These are phyloP conservation scores for Penicillium brasilianum DNA, from an alignment of 2,329 filamentous ascomycete species.

Conservation along the genomic window DNA sequence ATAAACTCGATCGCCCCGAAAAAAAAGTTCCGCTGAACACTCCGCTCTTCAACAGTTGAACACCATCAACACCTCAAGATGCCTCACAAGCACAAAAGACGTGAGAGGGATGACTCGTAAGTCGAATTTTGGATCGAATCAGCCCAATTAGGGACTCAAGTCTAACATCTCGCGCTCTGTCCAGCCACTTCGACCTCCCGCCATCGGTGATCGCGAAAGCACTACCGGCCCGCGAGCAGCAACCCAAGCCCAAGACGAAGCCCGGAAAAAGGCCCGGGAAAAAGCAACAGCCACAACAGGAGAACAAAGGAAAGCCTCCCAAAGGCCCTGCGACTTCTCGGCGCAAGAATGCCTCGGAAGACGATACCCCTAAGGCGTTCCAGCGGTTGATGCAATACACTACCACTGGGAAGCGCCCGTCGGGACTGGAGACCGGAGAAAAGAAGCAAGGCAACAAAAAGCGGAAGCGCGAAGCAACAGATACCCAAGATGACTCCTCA, in stretches of 20 bases:
- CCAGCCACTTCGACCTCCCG: slow-evolving; percentile 61
- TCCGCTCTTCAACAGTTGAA: slow-evolving; percentile 13
- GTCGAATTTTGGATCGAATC: slow-evolving; percentile 25
- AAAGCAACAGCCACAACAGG: slow-evolving; percentile 33
- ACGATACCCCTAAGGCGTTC: slow-evolving; percentile 91
- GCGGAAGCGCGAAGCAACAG: slow-evolving; percentile 48
- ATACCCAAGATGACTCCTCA: slow-evolving; percentile 14
- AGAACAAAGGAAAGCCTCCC: slow-evolving; percentile 50
- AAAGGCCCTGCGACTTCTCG: slow-evolving; percentile 49
- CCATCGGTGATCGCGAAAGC: slow-evolving; percentile 64
- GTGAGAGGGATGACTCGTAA: slow-evolving; percentile 58
- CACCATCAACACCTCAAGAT: slow-evolving; percentile 52
- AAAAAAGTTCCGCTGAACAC: slow-evolving; percentile 31
- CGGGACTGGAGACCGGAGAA: slow-evolving; percentile 64
- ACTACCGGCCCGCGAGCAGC: slow-evolving; percentile 59
- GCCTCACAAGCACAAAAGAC: slow-evolving; percentile 85
- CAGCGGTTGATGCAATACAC: slow-evolving; percentile 80
- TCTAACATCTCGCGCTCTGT: slow-evolving; percentile 30
- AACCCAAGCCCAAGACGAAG: slow-evolving; percentile 49
- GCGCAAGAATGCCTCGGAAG: slow-evolving; percentile 50
- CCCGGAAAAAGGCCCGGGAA: slow-evolving; percentile 42
- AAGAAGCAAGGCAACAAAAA: slow-evolving; percentile 54
- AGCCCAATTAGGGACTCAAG: background rate
- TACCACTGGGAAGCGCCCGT: slow-evolving; percentile 63
- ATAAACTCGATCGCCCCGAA: slow-evolving; percentile 16